phyloP scores from a whole-genome alignment of 176 grass and related monocot genomes.

The Poa pratensis region DNA sequence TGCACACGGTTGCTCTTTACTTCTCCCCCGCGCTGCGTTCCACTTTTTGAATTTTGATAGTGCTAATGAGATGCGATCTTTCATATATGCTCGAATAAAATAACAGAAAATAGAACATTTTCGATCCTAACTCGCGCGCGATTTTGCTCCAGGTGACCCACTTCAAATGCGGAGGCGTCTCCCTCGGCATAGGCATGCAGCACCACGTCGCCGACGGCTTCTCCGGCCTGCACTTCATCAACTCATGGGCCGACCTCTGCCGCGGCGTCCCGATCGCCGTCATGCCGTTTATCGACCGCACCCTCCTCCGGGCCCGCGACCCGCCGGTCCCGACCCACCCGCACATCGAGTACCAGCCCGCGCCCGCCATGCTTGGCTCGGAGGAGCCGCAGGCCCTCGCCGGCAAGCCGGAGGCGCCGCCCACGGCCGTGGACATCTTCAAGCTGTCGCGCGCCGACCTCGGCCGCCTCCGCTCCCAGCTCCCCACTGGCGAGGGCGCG shows the following conservation, averaged over 20 bases:
- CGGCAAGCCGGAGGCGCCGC: slow-evolving; percentile 42
- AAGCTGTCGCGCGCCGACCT: slow-evolving; percentile 58
- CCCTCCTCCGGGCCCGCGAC: slow-evolving; percentile 71
- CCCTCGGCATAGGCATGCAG: slow-evolving; percentile 91
- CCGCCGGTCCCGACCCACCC: slow-evolving; percentile 60
- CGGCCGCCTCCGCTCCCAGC: slow-evolving; percentile 46
- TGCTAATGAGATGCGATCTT: neutral
- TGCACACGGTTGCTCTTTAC: neutral
- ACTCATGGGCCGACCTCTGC: slow-evolving; percentile 85
- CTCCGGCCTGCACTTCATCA: slow-evolving; percentile 94
- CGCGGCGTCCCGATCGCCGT: slow-evolving; percentile 65
- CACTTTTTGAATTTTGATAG: neutral
- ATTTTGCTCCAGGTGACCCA: slow-evolving; percentile 76
- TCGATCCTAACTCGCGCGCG: neutral
- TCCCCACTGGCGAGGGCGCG: slow-evolving; percentile 38
- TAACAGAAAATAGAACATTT: neutral
- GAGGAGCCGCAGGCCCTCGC: slow-evolving; percentile 37
- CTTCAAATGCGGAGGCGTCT: slow-evolving; percentile 87
- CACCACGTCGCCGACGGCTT: slow-evolving; percentile 91
- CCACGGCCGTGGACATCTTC: slow-evolving; percentile 77
- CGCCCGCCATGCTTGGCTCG: slow-evolving; percentile 65
- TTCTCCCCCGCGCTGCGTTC: neutral
- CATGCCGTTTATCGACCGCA: slow-evolving; percentile 81
- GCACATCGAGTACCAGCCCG: slow-evolving; percentile 87
- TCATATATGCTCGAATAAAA: neutral